Evolutionary conservation across 805 yeast species (phyloP), one percentile per base, ranked within the genome.

Genomic region (Yamadazyma sp.): DNA sequence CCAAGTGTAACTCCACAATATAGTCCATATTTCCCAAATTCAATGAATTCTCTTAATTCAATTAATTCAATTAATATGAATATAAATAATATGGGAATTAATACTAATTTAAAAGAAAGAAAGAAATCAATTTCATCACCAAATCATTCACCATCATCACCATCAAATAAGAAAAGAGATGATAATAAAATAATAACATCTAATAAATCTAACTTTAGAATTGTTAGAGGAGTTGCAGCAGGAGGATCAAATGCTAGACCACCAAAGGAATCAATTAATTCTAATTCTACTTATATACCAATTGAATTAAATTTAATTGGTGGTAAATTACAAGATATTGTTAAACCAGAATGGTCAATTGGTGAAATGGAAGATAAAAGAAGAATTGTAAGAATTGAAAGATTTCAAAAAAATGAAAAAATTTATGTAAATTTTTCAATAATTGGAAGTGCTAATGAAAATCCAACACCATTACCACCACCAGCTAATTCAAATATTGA

Each of bases 201-300:
- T 8, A 36, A 33, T 21, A 27, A 21, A 9, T 25, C 31, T 13
- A 47, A 49, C 18, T 73, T 61, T 45, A 63, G 72, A 23, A 69
- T 78, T 4, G 63, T 76, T 6, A 60, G 84, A 42, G 83, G 83
- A 10, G 58, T 76, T 5, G 69, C 75, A 21, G 75, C 80, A 3
- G 82, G 83, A 14, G 82, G 82, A 0, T 60, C 75, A 22, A 60
- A 69, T 10, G 71, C 79, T 1, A 65, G 72, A 36, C 82, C 82
- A 2, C 82, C 82, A 16, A 70, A 66, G 42, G 53, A 58, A 19
- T 43, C 61, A 6, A 48, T 58, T 7, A 49, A 44, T 26, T 39
- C 55, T 36, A 48, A 52, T 38, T 45, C 62, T 18, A 44, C 55
- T 26, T 65, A 50, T 46, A 43, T 60, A 4, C 78, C 79, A n/a